Percentiles rank a stretch among this genome's conserved stretches.
Evolutionary conservation across 73 alveolate genomes (phyloP).

Genomic region (Paramecium biaurelia): DNA sequence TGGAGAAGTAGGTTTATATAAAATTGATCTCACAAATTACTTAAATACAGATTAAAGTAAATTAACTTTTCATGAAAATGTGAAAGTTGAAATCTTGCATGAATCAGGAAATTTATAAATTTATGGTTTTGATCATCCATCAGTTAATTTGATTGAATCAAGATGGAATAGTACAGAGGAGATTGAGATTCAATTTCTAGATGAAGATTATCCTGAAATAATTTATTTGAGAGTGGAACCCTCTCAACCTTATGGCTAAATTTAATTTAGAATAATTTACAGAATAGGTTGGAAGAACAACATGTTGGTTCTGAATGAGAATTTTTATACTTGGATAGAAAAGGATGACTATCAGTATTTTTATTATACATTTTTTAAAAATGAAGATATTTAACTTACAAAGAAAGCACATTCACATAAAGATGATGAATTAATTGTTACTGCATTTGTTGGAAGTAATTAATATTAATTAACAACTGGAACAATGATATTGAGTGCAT

Average conservation of each 20-base stretch:
- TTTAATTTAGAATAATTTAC: not conserved
- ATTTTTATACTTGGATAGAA: not conserved
- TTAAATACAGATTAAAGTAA: not conserved
- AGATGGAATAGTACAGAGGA: not conserved
- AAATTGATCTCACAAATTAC: not conserved
- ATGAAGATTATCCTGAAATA: not conserved
- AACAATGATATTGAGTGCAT: not conserved
- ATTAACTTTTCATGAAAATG: not conserved
- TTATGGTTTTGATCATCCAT: constrained; percentile 9
- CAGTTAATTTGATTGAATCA: not conserved
- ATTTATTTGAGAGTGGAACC: not conserved
- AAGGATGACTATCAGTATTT: not conserved
- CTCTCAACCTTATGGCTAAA: not conserved
- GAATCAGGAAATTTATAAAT: not conserved
- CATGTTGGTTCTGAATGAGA: not conserved
- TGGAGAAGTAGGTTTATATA: not conserved
- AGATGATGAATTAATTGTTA: not conserved
- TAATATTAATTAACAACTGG: not conserved
- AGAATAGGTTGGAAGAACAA: not conserved
- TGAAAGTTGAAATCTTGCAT: not conserved
- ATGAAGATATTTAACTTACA: not conserved
- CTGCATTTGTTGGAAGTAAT: not conserved
- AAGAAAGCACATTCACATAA: not conserved
- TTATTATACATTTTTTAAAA: not conserved
- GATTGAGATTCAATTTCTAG: not conserved